Evolutionary conservation across 140 eudicot species (phyloP).

Genomic region (Stevia rebaudiana): DNA sequence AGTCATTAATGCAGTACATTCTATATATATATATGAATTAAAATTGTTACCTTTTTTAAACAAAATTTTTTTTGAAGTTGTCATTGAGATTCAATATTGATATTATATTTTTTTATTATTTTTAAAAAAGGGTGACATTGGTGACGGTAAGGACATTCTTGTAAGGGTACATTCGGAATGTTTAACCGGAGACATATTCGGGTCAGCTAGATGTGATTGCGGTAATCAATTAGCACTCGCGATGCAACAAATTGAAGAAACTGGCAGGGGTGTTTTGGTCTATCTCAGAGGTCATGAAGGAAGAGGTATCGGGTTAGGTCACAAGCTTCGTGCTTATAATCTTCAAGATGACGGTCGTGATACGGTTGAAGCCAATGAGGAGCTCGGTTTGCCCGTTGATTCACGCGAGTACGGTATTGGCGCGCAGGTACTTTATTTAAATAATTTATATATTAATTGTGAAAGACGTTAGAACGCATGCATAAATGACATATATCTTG

Average conservation of each 20-base stretch:
- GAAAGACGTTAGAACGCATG: not conserved
- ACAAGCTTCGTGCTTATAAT: conserved; percentile 96
- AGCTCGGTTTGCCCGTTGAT: conserved; percentile 90
- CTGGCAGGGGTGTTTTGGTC: conserved; percentile 82
- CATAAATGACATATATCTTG: not conserved
- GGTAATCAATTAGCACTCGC: conserved; percentile 85
- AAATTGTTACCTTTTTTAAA: not conserved
- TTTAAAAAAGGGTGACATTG: conserved; percentile 55
- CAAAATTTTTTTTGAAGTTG: not conserved
- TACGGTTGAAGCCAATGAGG: conserved; percentile 98
- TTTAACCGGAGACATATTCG: conserved; percentile 95
- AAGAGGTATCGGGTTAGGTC: conserved; percentile 96
- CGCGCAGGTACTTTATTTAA: conserved; percentile 68
- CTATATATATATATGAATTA: not conserved
- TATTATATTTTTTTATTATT: not conserved
- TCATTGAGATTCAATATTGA: not conserved
- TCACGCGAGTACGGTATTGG: conserved; percentile 97
- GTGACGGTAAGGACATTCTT: conserved; percentile 61
- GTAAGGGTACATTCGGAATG: conserved; percentile 78
- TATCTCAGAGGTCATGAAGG: conserved; percentile 98
- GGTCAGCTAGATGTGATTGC: conserved; percentile 96
- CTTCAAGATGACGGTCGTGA: conserved; percentile 97
- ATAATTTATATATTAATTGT: not conserved
- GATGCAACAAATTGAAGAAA: conserved; percentile 89
- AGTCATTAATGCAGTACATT: not conserved